Base-by-base conservation (phyloP, 140 eudicot genomes). In the Stevia rebaudiana region DNA sequence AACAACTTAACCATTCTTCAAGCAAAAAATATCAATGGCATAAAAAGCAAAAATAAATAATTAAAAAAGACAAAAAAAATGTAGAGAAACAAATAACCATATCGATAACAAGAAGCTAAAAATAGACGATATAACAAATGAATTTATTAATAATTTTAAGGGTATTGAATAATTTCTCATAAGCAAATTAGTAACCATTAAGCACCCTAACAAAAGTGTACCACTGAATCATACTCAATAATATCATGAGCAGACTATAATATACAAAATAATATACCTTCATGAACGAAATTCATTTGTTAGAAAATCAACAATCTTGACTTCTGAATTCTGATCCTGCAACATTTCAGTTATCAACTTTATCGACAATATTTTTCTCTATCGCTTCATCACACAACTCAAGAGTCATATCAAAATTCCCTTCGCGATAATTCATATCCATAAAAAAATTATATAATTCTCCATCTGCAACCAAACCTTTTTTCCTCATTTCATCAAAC, bases 401-500 rank as follows among this genome's bases (percentile, higher is more conserved):
- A 71, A 88, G 86, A 58, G 94, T 77, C 74, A 74, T 46, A 65
- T 82, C 95, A 49, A 88, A 39, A 54, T 88, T 86, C 76, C 97
- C 95, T n/a, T 88, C 86, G 24, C 76, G 71, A 78, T 77, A 85
- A 57, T 83, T 88, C 75, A 76, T 78, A 63, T 94, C 99, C 64
- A 82, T 61, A 65, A 94, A 88, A 43, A 74, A 71, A 61, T 52
- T 63, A 54, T 79, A 80, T 12, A 82, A 66, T 44, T 94, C 95
- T 65, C 48, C 71, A 71, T 85, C 87, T 36, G 84, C 84, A 58
- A 65, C 75, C 50, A 83, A 78, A 11, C 85, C 95, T 57, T 83
- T 76, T 39, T 59, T 78, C 78, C 90, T 85, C 99, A 88, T 88
- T 81, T 94, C 94, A 21, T 84, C 86, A 80, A 94, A 94, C 43